Base-by-base conservation (phyloP, 768 basidiomycete species). In the Tylopilus plumbeoviolaceoides region DNA sequence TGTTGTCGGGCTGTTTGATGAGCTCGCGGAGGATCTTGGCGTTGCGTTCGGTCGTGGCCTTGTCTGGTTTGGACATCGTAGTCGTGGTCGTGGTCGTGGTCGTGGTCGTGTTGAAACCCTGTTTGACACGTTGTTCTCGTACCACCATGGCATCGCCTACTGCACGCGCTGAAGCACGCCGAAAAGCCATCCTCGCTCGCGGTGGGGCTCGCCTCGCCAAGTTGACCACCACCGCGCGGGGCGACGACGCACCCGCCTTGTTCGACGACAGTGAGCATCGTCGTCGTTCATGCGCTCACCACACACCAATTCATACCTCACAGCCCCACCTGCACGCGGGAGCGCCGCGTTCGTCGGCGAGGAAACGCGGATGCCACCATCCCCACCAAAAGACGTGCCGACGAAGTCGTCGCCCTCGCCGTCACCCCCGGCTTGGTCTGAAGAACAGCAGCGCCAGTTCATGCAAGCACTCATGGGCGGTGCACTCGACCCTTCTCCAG, bases 1-100 rank as follows among this genome's bases (percentile, higher is more conserved):
- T 98, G 74, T 98, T 99, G 57, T 95, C 92, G 17, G 89, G 87
- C 43, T 75, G 76, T 68, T 91, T 97, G 47, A 99, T 82, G 28
- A 98, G 78, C 60, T 91, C 95, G 43, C 93, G n/a, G n/a, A n/a
- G n/a, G n/a, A n/a, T n/a, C n/a, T n/a, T n/a, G n/a, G n/a, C n/a
- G n/a, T n/a, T n/a, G n/a, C n/a, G n/a, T n/a, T n/a, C n/a, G n/a
- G n/a, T n/a, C n/a, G n/a, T n/a, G n/a, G n/a, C n/a, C n/a, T n/a
- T n/a, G n/a, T n/a, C n/a, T n/a, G n/a, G n/a, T n/a, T n/a, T n/a
- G n/a, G n/a, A n/a, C n/a, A n/a, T 72, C 72, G 39, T 76, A 61
- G 75, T 75, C 58, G 62, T 67, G 55, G 57, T 63, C 23, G 27
- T 21, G 11, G 50, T 46, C 10, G 53, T 39, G 30, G 44, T 35